Evolutionary conservation across 163 green algal species (phyloP), one percentile per base, ranked within the genome.

Genomic region (Chloroidium sp.): DNA sequence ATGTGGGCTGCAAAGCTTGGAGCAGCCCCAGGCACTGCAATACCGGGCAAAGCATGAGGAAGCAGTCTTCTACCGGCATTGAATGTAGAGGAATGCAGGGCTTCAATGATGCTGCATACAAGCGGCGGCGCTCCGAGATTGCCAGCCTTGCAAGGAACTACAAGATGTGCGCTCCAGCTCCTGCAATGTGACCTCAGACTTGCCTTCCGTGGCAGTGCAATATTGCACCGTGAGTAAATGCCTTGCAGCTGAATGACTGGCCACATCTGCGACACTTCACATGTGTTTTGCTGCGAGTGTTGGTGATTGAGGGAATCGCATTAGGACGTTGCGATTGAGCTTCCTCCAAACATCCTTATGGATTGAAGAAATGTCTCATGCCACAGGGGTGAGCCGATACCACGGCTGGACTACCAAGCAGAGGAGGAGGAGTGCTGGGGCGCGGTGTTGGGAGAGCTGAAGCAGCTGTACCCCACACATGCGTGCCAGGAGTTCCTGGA

Each of bases 51-150:
- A n/a, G 64, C 64, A 6, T 72, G 64, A 72, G 6, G 6, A n/a
- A 10, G 8, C 64, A 72, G 64, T 6, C 2, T 69, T 60, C 76
- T 61, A 74, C 36, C 36, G 36, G 36, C 36, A 36, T 36, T 36
- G 36, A 36, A 36, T 36, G 1, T 78, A 67, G 13, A 57, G 36
- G 36, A 4, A 14, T 79, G 69, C 69, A 84, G 81, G 94, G 94
- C 13, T 98, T 90, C 79, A 36, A 86, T 62, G 94, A 98, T 76
- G 64, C 86, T 4, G 81, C 77, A 0, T 98, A 98, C 92, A 97
- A 95, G 88, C 81, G 83, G 77, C 82, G 94, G 1, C 84, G 94
- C 0, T 81, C 87, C 1, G 79, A 86, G 80, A 97, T 97, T 62
- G 89, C 86, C 4, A 87, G 92, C 67, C 69, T 93, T 1, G 94